Evolutionary conservation across 2,329 filamentous ascomycete species (phyloP).

Genomic region (Pseudomassariella vexata): DNA sequence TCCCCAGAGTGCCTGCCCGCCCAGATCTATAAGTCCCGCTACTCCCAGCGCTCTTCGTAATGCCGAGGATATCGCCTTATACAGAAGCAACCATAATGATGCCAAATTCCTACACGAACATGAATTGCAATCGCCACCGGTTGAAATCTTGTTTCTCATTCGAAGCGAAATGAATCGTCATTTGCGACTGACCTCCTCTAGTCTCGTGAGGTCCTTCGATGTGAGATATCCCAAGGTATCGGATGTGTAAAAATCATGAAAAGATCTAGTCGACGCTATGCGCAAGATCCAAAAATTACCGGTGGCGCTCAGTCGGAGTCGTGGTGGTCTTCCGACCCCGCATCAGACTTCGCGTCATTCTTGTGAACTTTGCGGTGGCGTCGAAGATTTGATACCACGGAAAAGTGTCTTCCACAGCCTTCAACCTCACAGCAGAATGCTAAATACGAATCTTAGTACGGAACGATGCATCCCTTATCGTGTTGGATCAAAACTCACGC

Average conservation of each 20-base stretch:
- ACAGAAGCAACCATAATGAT: background rate
- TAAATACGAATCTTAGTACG: too few species aligned
- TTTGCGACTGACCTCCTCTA: too few species aligned
- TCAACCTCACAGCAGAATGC: conserved; percentile 93
- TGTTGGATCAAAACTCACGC: conserved; percentile 56
- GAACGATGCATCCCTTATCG: too few species aligned
- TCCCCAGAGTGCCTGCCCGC: background rate
- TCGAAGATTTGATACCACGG: conserved; percentile 91
- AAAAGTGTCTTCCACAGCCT: conserved; percentile 92
- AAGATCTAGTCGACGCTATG: too few species aligned
- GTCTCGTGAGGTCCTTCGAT: too few species aligned
- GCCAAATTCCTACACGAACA: background rate
- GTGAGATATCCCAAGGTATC: too few species aligned
- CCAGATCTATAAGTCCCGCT: conserved; percentile 5
- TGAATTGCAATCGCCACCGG: background rate
- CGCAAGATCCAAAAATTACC: too few species aligned
- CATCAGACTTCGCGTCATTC: conserved; percentile 60
- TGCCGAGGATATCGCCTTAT: background rate
- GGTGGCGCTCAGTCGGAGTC: conserved; percentile 57
- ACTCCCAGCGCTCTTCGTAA: conserved; percentile 3
- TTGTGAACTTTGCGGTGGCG: conserved; percentile 96
- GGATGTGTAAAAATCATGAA: too few species aligned
- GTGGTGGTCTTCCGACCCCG: conserved; percentile 58
- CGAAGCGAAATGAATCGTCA: too few species aligned
- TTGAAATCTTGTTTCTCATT: background rate